phyloP scores from a whole-genome alignment of 352 stramenopile species.

The Phytophthora cajani region DNA sequence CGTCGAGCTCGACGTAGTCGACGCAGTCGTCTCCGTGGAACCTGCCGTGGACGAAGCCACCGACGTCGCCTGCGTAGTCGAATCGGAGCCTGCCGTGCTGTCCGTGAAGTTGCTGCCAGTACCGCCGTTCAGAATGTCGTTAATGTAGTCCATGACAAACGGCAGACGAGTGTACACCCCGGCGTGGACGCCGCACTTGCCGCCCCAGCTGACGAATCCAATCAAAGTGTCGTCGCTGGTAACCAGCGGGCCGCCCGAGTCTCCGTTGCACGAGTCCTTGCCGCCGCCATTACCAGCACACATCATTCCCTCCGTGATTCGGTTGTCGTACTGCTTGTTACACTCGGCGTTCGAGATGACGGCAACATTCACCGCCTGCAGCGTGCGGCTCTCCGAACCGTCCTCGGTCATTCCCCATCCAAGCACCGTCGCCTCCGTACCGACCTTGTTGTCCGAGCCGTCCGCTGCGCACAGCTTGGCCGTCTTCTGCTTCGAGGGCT shows the following conservation, averaged over 20 bases:
- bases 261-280: constrained; percentile 70
- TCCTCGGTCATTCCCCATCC: constrained; percentile 62
- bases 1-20: background rate
- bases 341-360: constrained; percentile 63
- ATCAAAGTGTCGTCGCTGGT: constrained; percentile 49
- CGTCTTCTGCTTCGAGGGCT: constrained; percentile 26
- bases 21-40: constrained; percentile 9
- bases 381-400: constrained; percentile 24
- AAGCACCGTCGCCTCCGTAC: constrained; percentile 54
- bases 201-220: constrained; percentile 68
- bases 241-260: constrained; percentile 66
- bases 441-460: constrained; percentile 52
- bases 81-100: constrained; percentile 16
- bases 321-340: constrained; percentile 60
- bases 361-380: constrained; percentile 59
- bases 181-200: constrained; percentile 51
- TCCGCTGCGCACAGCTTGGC: constrained; percentile 47
- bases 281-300: constrained; percentile 55
- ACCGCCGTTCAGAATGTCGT: constrained; percentile 29
- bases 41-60: constrained; percentile 20
- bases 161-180: constrained; percentile 66
- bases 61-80: constrained; percentile 17
- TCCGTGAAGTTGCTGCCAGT: constrained; percentile 27
- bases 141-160: constrained; percentile 57
- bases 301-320: constrained; percentile 64